Percentiles rank a stretch among this genome's conserved stretches.
phyloP scores from a whole-genome alignment of 371 early-diverging fungal genomes.

The Mucor circinelloides region DNA sequence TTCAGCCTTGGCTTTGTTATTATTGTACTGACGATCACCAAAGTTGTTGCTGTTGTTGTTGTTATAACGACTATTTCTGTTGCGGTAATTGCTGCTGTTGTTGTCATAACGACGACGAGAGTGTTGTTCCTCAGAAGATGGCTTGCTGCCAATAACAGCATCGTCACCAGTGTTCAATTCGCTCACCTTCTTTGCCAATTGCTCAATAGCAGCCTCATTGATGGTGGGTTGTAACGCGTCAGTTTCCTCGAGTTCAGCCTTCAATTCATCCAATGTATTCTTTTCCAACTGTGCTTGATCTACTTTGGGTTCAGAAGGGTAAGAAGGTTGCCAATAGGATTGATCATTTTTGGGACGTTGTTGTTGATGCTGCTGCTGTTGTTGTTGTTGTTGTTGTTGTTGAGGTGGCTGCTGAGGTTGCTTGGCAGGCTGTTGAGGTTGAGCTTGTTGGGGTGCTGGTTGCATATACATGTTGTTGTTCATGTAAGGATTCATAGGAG shows the following conservation, averaged over 20 bases:
- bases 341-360: slow-evolving; percentile 24
- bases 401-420: slow-evolving; percentile 20
- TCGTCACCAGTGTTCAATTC: slow-evolving; percentile 45
- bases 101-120: slow-evolving; percentile 22
- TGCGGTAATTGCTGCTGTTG: slow-evolving; percentile 29
- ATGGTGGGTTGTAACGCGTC: slow-evolving; percentile 37
- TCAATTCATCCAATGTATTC: slow-evolving; percentile 28
- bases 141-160: slow-evolving; percentile 4
- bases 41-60: slow-evolving; percentile 34
- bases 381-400: slow-evolving; percentile 13
- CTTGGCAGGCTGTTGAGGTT: slow-evolving; percentile 21
- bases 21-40: slow-evolving; percentile 23
- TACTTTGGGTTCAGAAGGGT: slow-evolving; percentile 4
- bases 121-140: slow-evolving; percentile 7
- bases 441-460: slow-evolving; percentile 27
- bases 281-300: slow-evolving; percentile 19
- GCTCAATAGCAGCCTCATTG: slow-evolving; percentile 54
- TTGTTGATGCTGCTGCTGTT: slow-evolving; percentile 29
- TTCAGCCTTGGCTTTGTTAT: slow-evolving; percentile 41
- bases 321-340: slow-evolving; percentile 23
- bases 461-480: slow-evolving; percentile 20
- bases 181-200: slow-evolving; percentile 61
- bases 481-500: slow-evolving; percentile 45
- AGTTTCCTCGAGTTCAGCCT: slow-evolving; percentile 25
- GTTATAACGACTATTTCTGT: slow-evolving; percentile 22